Evolutionary conservation across 1,139 yeast genomes (phyloP).

Genomic region (Zhuliangozyma blackwelliae): DNA sequence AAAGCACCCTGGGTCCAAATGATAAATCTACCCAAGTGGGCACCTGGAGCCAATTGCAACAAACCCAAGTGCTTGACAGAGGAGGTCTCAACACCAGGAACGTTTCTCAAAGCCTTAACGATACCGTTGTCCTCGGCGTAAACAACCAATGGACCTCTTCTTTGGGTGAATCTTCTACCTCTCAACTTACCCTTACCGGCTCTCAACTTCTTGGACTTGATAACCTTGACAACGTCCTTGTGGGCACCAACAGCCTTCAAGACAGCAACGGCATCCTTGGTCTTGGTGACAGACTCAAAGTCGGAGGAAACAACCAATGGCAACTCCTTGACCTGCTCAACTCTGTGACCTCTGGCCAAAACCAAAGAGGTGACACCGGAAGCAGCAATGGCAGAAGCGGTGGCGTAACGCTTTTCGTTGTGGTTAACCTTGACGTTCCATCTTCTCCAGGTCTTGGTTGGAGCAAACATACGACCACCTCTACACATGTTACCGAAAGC

Average conservation of each 20-base stretch:
- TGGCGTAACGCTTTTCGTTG: conserved; percentile 99
- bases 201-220: conserved; percentile 98
- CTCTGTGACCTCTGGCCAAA: conserved; percentile 99
- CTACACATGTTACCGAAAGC: conserved; percentile 99
- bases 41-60: conserved; percentile 99
- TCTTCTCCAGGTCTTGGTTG: conserved; percentile 99
- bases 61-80: conserved; percentile 90
- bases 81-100: conserved; percentile 99
- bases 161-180: conserved; percentile 99
- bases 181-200: conserved; percentile 99
- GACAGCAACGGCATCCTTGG: conserved; percentile 98
- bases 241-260: conserved; percentile 99
- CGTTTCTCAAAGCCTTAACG: conserved; percentile 98
- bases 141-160: conserved; percentile 99
- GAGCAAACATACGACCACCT: conserved; percentile 99
- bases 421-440: conserved; percentile 99
- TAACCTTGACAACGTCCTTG: conserved; percentile 96
- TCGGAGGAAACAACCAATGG: conserved; percentile 97
- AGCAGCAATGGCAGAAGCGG: conserved; percentile 99
- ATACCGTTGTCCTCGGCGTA: conserved; percentile 97
- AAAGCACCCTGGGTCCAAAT: conserved; percentile 99
- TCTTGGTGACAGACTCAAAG: conserved; percentile 88
- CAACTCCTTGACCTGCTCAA: conserved; percentile 96
- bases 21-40: conserved; percentile 99
- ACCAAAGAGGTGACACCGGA: conserved; percentile 98